Percentiles rank a stretch among this genome's conserved stretches.
Evolutionary conservation across 1,284 basidiomycete genomes (phyloP).

Genomic region (Irpex sp.): DNA sequence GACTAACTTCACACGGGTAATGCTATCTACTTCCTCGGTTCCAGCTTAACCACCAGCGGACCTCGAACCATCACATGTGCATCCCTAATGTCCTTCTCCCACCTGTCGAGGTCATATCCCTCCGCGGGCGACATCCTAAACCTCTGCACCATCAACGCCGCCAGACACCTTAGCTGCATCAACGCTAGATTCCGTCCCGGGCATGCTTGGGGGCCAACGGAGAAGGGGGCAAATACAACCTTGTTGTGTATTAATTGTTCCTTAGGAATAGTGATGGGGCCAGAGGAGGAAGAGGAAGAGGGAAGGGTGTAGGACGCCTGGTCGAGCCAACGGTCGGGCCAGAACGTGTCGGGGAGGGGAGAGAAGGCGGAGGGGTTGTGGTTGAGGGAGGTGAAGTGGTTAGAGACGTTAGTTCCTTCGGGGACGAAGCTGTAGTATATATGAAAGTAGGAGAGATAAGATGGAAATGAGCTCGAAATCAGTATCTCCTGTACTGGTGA

Average conservation of each 20-base stretch:
- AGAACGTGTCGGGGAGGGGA: conserved; percentile 35
- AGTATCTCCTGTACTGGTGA: too few species aligned
- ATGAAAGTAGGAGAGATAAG: background rate
- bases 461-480: background rate
- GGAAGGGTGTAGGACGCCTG: conserved; percentile 4
- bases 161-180: conserved; percentile 20
- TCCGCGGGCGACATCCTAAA: conserved; percentile 17
- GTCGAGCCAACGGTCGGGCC: conserved; percentile 40
- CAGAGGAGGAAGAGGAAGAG: too few species aligned
- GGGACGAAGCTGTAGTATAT: conserved; percentile 32
- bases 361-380: conserved; percentile 38
- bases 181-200: conserved; percentile 23
- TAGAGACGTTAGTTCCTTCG: conserved; percentile 33
- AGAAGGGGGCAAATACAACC: conserved; percentile 19
- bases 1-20: too few species aligned
- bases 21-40: background rate
- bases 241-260: conserved; percentile 10
- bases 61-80: conserved; percentile 11
- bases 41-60: background rate
- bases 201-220: conserved; percentile 18
- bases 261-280: conserved; percentile 2
- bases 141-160: conserved; percentile 16
- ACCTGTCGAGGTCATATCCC: conserved; percentile 11
- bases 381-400: conserved; percentile 35
- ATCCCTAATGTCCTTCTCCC: conserved; percentile 17